Base-by-base conservation (phyloP, 1,139 yeast species). In the Nematodospora anomalae region DNA sequence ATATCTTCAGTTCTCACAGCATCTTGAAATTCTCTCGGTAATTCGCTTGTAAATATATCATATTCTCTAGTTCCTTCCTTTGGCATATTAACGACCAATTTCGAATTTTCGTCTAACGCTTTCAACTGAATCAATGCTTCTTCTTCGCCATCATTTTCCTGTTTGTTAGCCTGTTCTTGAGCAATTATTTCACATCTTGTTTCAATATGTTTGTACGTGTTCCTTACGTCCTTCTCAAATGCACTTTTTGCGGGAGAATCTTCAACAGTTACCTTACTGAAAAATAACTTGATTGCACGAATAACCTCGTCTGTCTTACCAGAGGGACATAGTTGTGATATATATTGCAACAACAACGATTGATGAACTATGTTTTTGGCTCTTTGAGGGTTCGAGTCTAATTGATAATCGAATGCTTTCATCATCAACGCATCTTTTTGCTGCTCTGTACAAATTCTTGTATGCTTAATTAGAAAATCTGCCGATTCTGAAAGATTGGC, bases 391-490 rank as follows among this genome's bases (percentile, higher is more conserved):
- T 87, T 72, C 12, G 80, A 83, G 7, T 73, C 78, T 43, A 90
- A 71, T 57, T 89, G 89, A 37, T 73, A 68, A 51, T 92, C 96
- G 58, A 92, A 94, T 0, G 97, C 95, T 16, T 83, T 81, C 96
- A 92, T 90, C 55, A 90, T 70, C 41, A 94, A 75, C 0, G 96
- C 90, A 60, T 94, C 98, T 56, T 90, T 89, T 56, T 92, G 97
- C 42, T 79, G 80, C 48, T 85, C 90, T 3, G 79, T 78, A 38
- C 90, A 79, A 42, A 94, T 85, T 39, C 73, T 68, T 22, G 87
- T 78, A 57, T 89, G 86, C 40, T 62, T 53, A 46, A 74, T 61
- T 49, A 85, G 64, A 56, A 66, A 82, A 35, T 62, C 62, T 41
- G 80, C 73, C 49, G 82, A 70, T 38, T 64, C 61, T 30, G 63